Evolutionary conservation across 2,329 filamentous ascomycete species (phyloP), one percentile per base, ranked within the genome.

Genomic region (Gaeumannomyces tritici): DNA sequence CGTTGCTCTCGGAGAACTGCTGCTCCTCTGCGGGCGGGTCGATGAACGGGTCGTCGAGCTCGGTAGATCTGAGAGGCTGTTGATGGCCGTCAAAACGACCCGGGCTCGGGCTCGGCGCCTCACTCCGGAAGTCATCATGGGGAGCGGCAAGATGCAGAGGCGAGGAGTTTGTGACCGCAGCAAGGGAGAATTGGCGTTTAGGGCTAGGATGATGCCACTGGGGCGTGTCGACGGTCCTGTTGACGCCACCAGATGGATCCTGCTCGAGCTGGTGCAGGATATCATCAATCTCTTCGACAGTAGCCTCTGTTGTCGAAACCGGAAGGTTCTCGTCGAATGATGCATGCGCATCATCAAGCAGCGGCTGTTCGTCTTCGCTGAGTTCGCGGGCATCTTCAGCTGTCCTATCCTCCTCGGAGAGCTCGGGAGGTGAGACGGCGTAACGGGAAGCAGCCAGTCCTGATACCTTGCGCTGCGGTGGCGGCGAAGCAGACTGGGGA

Each of bases 231-330:
- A 79, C 72, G 9, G 76, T 77, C 69, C 86, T 87, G 70, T 91
- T 90, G 64, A 91, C 84, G 15, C 90, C 90, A 72, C 89, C 84
- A 61, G 88, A 86, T 1, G 89, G 89, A 66, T 91, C 86, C 59
- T 87, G 83, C 68, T 91, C 88, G 68, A 97, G 83, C 64, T 95
- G 89, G 66, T 88, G 85, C 91, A 98, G 96, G 61, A 97, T 87
- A 57, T 89, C 91, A 76, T 97, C 93, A 69, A 97, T 93, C 71
- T 97, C 92, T 67, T 93, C 88, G 68, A 90, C 90, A 0, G 87
- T 84, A 8, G 77, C 80, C 65, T 79, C 78, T 26, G 69, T 69
- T 8, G 42, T 9, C 21, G 42, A 51, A n/a, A 51, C 2, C 7
- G 21, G 42, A 18, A 21, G 18, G n/a, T 51, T 51, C 9, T 51